These are phyloP conservation scores for Spathaspora arborariae DNA, from an alignment of 805 yeast genomes.

Conservation along the genomic window DNA sequence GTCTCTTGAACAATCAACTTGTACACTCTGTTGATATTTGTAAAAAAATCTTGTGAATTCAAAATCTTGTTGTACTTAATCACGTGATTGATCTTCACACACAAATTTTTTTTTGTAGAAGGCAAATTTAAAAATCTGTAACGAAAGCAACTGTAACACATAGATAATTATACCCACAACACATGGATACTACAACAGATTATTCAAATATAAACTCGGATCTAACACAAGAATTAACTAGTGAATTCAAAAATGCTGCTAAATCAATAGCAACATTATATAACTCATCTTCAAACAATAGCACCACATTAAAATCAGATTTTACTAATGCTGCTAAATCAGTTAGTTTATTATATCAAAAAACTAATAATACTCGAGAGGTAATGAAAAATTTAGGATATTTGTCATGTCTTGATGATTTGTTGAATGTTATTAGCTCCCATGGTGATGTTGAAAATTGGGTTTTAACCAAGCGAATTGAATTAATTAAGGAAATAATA, in stretches of 20 bases:
- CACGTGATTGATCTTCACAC: too few relatives aligned
- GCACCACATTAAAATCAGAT: slow-evolving; percentile 18
- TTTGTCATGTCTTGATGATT: slow-evolving; percentile 56
- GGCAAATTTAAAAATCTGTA: too few relatives aligned
- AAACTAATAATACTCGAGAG: slow-evolving; percentile 51
- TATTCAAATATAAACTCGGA: slow-evolving; percentile 13
- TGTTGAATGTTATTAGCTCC: slow-evolving; percentile 37
- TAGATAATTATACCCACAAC: too few relatives aligned
- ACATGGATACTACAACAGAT: neutral
- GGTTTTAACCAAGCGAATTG: slow-evolving; percentile 47
- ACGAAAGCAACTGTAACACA: too few relatives aligned
- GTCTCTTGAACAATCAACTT: too few relatives aligned
- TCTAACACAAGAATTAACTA: slow-evolving; percentile 49
- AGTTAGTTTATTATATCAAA: slow-evolving; percentile 51
- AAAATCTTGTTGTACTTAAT: too few relatives aligned
- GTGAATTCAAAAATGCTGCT: slow-evolving; percentile 70
- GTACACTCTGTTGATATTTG: slow-evolving; percentile 3
- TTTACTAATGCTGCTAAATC: slow-evolving; percentile 41
- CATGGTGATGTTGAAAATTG: slow-evolving; percentile 50
- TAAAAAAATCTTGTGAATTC: too few relatives aligned
- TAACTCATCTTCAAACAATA: slow-evolving; percentile 19
- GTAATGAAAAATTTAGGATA: slow-evolving; percentile 55
- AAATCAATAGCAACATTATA: slow-evolving; percentile 59
- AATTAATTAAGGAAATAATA: slow-evolving; percentile 19
- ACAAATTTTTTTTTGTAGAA: too few relatives aligned